These are phyloP conservation scores for Helotiales sp. DNA, from an alignment of 2,329 filamentous ascomycete genomes.

Conservation along the genomic window DNA sequence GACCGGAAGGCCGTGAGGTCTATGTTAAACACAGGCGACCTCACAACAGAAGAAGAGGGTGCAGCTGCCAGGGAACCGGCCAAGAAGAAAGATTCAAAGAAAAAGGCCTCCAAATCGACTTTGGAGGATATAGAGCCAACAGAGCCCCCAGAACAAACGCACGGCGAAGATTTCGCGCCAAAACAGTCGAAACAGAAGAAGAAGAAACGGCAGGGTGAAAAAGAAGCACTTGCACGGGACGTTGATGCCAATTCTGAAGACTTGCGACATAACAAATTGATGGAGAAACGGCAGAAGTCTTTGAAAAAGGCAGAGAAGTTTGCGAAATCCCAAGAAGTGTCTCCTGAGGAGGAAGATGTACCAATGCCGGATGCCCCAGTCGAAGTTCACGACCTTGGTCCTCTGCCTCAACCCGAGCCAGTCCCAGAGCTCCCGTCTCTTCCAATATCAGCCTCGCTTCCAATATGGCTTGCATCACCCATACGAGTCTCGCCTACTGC, in stretches of 20 bases:
- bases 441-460: slow-evolving; percentile 78
- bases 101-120: not conserved
- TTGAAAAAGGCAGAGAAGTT: slow-evolving; percentile 54
- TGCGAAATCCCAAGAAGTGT: slow-evolving; percentile 44
- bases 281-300: slow-evolving; percentile 62
- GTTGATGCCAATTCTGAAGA: slow-evolving; percentile 24
- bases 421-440: slow-evolving; percentile 60
- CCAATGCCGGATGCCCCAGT: slow-evolving; percentile 40
- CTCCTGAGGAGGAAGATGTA: slow-evolving; percentile 36
- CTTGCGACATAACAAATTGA: slow-evolving; percentile 49
- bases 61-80: not conserved
- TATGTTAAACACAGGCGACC: not conserved
- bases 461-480: slow-evolving; percentile 79
- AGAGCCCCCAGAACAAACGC: not conserved
- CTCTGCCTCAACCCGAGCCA: slow-evolving; percentile 78
- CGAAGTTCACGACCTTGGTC: slow-evolving; percentile 74
- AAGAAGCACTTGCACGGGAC: not conserved
- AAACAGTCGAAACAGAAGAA: slow-evolving; percentile 26
- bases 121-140: not conserved
- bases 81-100: slow-evolving; percentile 4
- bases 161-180: not conserved
- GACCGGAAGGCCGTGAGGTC: not conserved
- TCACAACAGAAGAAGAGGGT: not conserved
- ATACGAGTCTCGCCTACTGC: slow-evolving; percentile 68
- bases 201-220: slow-evolving; percentile 10